Evolutionary conservation across 495 filamentous ascomycete genomes (phyloP), one percentile per base, ranked within the genome.

Genomic region (Penicillium subrubescens): DNA sequence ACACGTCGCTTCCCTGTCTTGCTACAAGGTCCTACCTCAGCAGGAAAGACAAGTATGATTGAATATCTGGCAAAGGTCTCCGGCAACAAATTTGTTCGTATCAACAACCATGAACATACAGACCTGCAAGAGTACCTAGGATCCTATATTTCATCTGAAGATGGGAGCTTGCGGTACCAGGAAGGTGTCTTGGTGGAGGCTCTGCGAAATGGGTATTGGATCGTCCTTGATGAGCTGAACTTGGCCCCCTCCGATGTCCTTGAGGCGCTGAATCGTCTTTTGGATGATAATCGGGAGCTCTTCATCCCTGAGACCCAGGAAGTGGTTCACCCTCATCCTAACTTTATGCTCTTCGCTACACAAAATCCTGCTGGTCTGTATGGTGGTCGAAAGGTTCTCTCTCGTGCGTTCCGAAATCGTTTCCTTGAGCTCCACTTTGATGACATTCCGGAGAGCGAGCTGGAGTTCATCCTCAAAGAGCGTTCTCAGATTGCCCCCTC

Each of bases 31-130:
- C 96, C 96, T 25, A 99, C 96, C 0, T 98, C 95, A 41, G 89
- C 93, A 35, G 96, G 96, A 60, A 99, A 99, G 77, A 99, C 96
- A 0, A 97, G 94, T 73, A 97, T 99, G 96, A 94, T 99, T 57
- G 94, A 97, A 74, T 97, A 97, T 73, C 84, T 99, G 33, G 96
- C 96, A 6, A 95, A 95, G 73, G 90, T 92, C 52, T 97, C 92
- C 29, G 96, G 96, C 2, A 96, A 99, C 70, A 94, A 92, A 70
- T 98, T 97, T 67, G 92, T 99, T 41, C 88, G 96, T 60, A 97
- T 99, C 80, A 99, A 99, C 79, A 99, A 99, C 69, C 96, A 99
- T 73, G 96, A 99, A 68, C 94, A 98, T 72, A 98, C 96, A 0
- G 96, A 99, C 76, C 82, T 99, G 33, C 96, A 99, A 74, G 96